Conservation (phyloP, 176 grass and related monocot species). For the Avena insularis region DNA sequence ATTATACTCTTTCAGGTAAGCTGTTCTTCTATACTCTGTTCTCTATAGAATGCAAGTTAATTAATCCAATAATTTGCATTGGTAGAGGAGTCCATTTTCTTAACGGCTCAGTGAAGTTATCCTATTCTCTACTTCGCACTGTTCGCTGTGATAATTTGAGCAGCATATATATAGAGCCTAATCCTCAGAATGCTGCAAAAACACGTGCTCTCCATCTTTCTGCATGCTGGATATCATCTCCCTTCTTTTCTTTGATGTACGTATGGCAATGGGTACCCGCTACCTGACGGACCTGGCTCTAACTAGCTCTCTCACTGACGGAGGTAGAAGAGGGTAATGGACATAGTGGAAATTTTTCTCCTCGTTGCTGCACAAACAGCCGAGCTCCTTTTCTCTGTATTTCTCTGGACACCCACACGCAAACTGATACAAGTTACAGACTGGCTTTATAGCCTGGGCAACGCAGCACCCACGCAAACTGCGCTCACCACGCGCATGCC, state of each 20-base stretch:
- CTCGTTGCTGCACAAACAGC: too few relatives aligned
- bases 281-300: too few relatives aligned
- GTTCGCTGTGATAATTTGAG: conserved; percentile 2
- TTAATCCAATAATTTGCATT: background rate
- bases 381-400: too few relatives aligned
- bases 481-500: too few relatives aligned
- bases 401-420: too few relatives aligned
- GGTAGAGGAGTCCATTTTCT: background rate
- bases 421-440: too few relatives aligned
- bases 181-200: background rate
- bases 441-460: too few relatives aligned
- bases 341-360: too few relatives aligned
- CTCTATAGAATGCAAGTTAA: background rate
- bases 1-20: conserved; percentile 94
- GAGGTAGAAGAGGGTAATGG: too few relatives aligned
- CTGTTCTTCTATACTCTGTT: conserved; percentile 10
- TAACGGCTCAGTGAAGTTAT: background rate
- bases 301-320: too few relatives aligned
- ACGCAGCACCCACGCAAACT: too few relatives aligned
- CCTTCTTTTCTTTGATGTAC: background rate
- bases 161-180: background rate
- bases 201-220: background rate
- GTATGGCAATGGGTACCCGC: background rate
- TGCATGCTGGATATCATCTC: background rate
- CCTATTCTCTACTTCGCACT: conserved; percentile 10